These are phyloP conservation scores for Cicer cuneatum DNA, from an alignment of 306 rosid genomes.

Conservation along the genomic window DNA sequence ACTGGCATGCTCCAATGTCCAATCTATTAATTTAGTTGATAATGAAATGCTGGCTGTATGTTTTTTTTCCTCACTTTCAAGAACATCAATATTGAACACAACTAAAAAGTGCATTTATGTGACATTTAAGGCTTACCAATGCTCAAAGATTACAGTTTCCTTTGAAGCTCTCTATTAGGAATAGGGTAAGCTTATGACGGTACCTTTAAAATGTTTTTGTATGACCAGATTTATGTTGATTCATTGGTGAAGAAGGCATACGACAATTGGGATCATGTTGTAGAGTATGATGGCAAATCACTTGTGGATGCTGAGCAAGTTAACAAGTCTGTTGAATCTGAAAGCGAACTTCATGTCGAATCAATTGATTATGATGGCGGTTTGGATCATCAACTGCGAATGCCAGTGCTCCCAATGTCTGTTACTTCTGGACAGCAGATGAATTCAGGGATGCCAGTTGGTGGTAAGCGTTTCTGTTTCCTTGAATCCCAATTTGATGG, in stretches of 20 bases:
- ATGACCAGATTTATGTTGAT: constrained; percentile 86
- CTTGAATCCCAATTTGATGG: constrained; percentile 26
- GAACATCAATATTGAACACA: constrained; percentile 15
- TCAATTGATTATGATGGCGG: constrained; percentile 53
- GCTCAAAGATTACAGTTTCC: constrained; percentile 29
- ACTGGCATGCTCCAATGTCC: constrained; percentile 28
- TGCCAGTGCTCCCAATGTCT: constrained; percentile 51
- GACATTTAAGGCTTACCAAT: constrained; percentile 29
- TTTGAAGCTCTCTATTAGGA: constrained; percentile 33
- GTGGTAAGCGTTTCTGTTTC: constrained; percentile 59
- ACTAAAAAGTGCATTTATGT: constrained; percentile 18
- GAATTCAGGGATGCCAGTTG: constrained; percentile 60
- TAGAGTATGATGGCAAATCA: constrained; percentile 93
- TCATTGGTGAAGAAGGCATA: constrained; percentile 92
- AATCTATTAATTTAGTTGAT: constrained; percentile 25
- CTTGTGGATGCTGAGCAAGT: constrained; percentile 60
- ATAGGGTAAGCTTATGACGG: constrained; percentile 35
- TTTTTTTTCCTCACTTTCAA: constrained; percentile 20
- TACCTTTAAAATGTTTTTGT: constrained; percentile 44
- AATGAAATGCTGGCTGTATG: constrained; percentile 9
- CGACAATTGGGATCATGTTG: constrained; percentile 88
- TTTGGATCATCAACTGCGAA: constrained; percentile 64
- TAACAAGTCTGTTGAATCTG: constrained; percentile 52
- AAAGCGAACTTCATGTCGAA: constrained; percentile 60
- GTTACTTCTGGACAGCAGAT: constrained; percentile 66